phyloP scores from a whole-genome alignment of 2,329 filamentous ascomycete species.

The Fusarium nematophilum region DNA sequence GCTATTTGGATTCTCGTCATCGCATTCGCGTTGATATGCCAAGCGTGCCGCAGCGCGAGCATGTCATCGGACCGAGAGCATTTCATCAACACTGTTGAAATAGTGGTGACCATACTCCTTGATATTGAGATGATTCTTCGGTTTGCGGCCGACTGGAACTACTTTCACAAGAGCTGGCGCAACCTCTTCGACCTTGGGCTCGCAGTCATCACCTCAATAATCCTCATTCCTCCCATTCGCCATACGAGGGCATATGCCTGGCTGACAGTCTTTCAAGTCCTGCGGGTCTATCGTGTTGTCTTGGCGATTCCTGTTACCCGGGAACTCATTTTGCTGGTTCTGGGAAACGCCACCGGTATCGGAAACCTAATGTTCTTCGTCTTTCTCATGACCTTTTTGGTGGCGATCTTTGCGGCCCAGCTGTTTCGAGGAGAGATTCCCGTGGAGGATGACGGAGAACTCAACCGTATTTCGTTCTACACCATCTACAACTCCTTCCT shows the following conservation, averaged over 20 bases:
- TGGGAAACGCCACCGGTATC: slow-evolving; percentile 92
- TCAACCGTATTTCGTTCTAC: slow-evolving; percentile 80
- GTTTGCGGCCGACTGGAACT: slow-evolving; percentile 81
- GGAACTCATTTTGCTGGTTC: slow-evolving; percentile 85
- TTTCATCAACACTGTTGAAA: slow-evolving; percentile 80
- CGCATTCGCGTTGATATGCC: slow-evolving; percentile 80
- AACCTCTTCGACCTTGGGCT: slow-evolving; percentile 86
- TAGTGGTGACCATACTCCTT: slow-evolving; percentile 80
- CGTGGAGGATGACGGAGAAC: slow-evolving; percentile 68
- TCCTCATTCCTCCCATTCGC: slow-evolving; percentile 85
- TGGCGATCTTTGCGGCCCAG: slow-evolving; percentile 92
- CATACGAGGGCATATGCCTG: slow-evolving; percentile 83
- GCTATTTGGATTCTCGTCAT: slow-evolving; percentile 87
- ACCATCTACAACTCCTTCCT: slow-evolving; percentile 96
- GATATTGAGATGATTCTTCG: slow-evolving; percentile 85
- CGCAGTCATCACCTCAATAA: slow-evolving; percentile 83
- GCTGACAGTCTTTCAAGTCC: slow-evolving; percentile 92
- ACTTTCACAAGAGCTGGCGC: slow-evolving; percentile 77
- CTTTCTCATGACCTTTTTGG: slow-evolving; percentile 93
- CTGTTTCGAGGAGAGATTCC: slow-evolving; percentile 91
- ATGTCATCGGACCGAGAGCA: slow-evolving; percentile 72
- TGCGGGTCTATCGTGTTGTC: slow-evolving; percentile 92
- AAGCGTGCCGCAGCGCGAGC: slow-evolving; percentile 78
- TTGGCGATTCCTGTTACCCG: slow-evolving; percentile 88
- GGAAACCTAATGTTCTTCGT: slow-evolving; percentile 96